Evolutionary conservation across 2,329 filamentous ascomycete species (phyloP).

Genomic region (Parafenestella ontariensis): DNA sequence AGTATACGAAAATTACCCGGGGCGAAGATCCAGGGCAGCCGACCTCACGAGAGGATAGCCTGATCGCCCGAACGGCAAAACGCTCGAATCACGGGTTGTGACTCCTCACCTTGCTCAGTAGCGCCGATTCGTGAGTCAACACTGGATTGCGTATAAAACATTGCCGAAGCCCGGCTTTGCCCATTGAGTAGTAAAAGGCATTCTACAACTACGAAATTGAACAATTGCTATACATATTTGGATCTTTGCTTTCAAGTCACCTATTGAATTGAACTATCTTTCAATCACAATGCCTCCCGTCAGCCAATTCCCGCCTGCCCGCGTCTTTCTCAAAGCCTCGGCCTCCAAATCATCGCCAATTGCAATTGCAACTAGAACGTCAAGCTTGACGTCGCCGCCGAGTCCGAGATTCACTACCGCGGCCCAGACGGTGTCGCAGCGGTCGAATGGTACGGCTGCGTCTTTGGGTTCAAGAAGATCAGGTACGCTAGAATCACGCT

Average conservation of each 20-base stretch:
- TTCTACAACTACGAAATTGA: background rate
- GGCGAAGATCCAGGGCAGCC: slow-evolving; percentile 12
- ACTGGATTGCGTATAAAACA: slow-evolving; percentile 6
- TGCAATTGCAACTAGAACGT: slow-evolving; percentile 6
- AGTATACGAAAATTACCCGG: slow-evolving; percentile 14
- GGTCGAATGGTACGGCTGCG: slow-evolving; percentile 30
- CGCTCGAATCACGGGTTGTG: slow-evolving; percentile 7
- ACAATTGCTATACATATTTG: background rate
- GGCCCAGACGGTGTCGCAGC: slow-evolving; percentile 31
- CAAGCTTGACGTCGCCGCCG: slow-evolving; percentile 15
- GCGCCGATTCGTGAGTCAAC: slow-evolving; percentile 10
- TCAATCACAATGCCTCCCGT: slow-evolving; percentile 36
- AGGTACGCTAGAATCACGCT: background rate
- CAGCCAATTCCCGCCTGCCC: slow-evolving; percentile 42
- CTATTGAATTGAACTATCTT: background rate
- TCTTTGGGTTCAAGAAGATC: slow-evolving; percentile 34
- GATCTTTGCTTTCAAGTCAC: too few species aligned
- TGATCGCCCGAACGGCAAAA: slow-evolving; percentile 17
- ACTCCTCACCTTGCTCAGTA: slow-evolving; percentile 14
- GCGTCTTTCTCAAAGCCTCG: slow-evolving; percentile 38
- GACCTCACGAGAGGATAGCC: slow-evolving; percentile 17
- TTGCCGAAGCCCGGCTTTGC: background rate
- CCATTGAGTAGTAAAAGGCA: background rate
- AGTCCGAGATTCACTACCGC: slow-evolving; percentile 25
- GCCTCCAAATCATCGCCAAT: slow-evolving; percentile 11